phyloP scores from a whole-genome alignment of 106 monocot species.

The Dendrobium nobile region DNA sequence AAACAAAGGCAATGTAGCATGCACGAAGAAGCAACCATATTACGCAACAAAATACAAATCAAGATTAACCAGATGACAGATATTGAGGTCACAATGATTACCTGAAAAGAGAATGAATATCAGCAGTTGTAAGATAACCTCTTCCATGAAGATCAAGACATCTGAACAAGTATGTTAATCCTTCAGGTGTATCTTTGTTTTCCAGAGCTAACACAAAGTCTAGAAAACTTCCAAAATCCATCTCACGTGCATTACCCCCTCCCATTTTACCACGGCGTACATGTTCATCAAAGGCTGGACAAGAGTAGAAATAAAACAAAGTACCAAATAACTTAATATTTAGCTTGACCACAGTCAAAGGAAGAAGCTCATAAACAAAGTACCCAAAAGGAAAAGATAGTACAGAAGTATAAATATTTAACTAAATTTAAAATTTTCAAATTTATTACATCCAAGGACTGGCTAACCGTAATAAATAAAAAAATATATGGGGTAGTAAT shows the following conservation, averaged over 20 bases:
- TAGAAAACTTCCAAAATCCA: constrained; percentile 99
- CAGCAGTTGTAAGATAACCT: constrained; percentile 89
- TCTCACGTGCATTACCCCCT: constrained; percentile 83
- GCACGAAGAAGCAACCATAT: not conserved
- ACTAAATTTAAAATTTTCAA: not conserved
- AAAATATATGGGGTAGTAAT: not conserved
- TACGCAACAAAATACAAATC: not conserved
- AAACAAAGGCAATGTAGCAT: not conserved
- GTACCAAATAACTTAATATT: not conserved
- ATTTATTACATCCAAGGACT: not conserved
- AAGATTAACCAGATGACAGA: not conserved
- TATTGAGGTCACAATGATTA: constrained; percentile 11
- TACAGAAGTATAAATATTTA: not conserved
- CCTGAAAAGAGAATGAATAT: constrained; percentile 97
- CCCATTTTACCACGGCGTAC: constrained; percentile 86
- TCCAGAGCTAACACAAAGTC: constrained; percentile 98
- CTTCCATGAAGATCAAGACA: constrained; percentile 96
- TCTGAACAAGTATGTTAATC: constrained; percentile 84
- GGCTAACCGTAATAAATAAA: not conserved
- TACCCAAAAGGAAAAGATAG: not conserved
- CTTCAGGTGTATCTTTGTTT: constrained; percentile 95
- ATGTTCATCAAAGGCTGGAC: constrained; percentile 93
- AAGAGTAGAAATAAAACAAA: not conserved
- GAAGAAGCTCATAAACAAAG: not conserved
- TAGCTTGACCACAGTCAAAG: not conserved